Base-by-base conservation (phyloP, 805 yeast genomes). In the Zygosaccharomyces gambellarensis region DNA sequence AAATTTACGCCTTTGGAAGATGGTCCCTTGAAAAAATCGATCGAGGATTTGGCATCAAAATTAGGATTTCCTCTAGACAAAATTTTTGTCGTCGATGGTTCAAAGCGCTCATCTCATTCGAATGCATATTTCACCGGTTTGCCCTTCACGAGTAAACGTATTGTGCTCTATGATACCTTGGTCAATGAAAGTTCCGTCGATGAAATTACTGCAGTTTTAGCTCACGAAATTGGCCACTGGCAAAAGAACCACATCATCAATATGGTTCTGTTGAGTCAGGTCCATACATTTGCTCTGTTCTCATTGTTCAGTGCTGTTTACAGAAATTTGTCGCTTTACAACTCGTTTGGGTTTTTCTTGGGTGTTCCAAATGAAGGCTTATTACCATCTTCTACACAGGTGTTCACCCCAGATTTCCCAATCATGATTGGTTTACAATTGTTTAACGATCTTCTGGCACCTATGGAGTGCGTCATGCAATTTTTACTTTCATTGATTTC, bases 161-260 rank as follows among this genome's bases (percentile, higher is more conserved):
- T 94, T 71, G 98, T 94, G 45, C 78, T 94, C 39, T 94, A 76
- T 65, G 99, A 94, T 61, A 94, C 97, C 8, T 78, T 94, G 71
- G 84, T 94, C 55, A 81, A 87, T 53, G 85, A 87, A 51, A 83
- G 90, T 30, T 71, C 90, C 28, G 78, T 80, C 27, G 79, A 77
- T 39, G 95, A 94, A 69, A 87, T 90, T 36, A 88, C 90, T 46
- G 97, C 98, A 46, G 96, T 94, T 1, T 76, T 92, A 56, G 98
- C 96, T n/a, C 99, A 94, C 65, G 99, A 94, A 73, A 85, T 94
- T 58, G 99, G 99, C 45, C 99, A 94, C 68, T 94, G 99, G 99
- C 83, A 85, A 60, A 77, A 86, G 66, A 82, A 85, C 50, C 99
- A 94, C 68, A 85, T 90, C 53, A 74, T 90, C n/a, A 83, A 82